phyloP scores from a whole-genome alignment of 176 grass and related monocot species.

The Luzula sylvatica region DNA sequence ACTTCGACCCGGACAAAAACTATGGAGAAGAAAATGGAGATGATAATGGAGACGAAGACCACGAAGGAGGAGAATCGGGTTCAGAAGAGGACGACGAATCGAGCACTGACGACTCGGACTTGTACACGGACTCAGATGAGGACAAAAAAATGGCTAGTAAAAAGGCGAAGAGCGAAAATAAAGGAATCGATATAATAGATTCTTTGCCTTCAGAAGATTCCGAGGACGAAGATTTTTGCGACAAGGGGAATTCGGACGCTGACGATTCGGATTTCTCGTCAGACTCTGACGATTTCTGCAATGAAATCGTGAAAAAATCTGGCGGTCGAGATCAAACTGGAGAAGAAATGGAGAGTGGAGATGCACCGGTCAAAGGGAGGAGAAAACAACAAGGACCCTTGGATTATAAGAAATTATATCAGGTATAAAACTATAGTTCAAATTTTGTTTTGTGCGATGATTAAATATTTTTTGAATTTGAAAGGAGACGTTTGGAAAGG shows the following conservation, averaged over 20 bases:
- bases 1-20: constrained; percentile 35
- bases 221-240: constrained; percentile 86
- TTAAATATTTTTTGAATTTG: neutral
- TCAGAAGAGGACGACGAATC: constrained; percentile 27
- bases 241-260: constrained; percentile 29
- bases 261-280: constrained; percentile 83
- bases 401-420: constrained; percentile 82
- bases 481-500: constrained; percentile 70
- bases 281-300: constrained; percentile 89
- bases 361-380: constrained; percentile 33
- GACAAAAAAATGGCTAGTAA: constrained; percentile 17
- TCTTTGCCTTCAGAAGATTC: constrained; percentile 82
- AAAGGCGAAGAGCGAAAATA: constrained; percentile 28
- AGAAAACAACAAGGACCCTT: constrained; percentile 50
- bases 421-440: constrained; percentile 34
- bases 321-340: constrained; percentile 27
- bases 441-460: neutral
- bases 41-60: constrained; percentile 25
- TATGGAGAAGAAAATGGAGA: constrained; percentile 19
- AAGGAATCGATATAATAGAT: constrained; percentile 35
- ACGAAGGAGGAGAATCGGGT: constrained; percentile 17
- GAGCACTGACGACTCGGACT: constrained; percentile 48
- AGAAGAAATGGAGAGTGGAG: constrained; percentile 27
- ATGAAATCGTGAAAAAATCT: constrained; percentile 55
- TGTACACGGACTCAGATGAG: constrained; percentile 37